phyloP scores from a whole-genome alignment of 805 yeast species.

The Saturnispora saitoi region DNA sequence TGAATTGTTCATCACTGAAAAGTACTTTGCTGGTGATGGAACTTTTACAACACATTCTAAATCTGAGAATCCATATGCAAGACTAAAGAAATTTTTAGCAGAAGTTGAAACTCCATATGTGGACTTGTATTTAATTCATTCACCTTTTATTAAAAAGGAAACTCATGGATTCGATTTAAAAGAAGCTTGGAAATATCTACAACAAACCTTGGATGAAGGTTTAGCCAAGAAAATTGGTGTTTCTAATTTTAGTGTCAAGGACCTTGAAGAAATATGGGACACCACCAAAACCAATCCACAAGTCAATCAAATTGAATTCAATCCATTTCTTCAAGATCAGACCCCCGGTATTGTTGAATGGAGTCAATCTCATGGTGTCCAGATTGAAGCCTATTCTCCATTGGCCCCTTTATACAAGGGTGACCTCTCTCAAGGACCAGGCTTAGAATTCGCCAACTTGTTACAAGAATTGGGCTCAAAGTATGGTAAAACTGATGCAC shows the following conservation, averaged over 20 bases:
- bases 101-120: slow-evolving; percentile 34
- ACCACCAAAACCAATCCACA: slow-evolving; percentile 41
- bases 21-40: slow-evolving; percentile 34
- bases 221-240: slow-evolving; percentile 59
- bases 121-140: slow-evolving; percentile 54
- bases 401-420: slow-evolving; percentile 51
- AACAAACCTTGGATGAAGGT: slow-evolving; percentile 45
- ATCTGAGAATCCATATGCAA: slow-evolving; percentile 37
- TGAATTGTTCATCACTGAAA: slow-evolving; percentile 50
- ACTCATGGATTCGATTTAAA: slow-evolving; percentile 38
- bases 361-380: slow-evolving; percentile 39
- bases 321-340: slow-evolving; percentile 57
- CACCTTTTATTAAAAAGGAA: slow-evolving; percentile 44
- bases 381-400: slow-evolving; percentile 60
- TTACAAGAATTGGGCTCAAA: slow-evolving; percentile 28
- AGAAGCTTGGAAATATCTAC: slow-evolving; percentile 51
- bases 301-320: slow-evolving; percentile 64
- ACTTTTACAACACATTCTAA: slow-evolving; percentile 13
- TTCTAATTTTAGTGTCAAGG: slow-evolving; percentile 52
- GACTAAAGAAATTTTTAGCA: slow-evolving; percentile 35
- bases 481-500: slow-evolving; percentile 31
- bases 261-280: slow-evolving; percentile 36
- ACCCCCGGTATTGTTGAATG: slow-evolving; percentile 48
- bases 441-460: slow-evolving; percentile 27
- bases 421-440: slow-evolving; percentile 31